Base-by-base conservation (phyloP, 1,284 basidiomycete genomes). In the Rhodotorula mucilaginosa region DNA sequence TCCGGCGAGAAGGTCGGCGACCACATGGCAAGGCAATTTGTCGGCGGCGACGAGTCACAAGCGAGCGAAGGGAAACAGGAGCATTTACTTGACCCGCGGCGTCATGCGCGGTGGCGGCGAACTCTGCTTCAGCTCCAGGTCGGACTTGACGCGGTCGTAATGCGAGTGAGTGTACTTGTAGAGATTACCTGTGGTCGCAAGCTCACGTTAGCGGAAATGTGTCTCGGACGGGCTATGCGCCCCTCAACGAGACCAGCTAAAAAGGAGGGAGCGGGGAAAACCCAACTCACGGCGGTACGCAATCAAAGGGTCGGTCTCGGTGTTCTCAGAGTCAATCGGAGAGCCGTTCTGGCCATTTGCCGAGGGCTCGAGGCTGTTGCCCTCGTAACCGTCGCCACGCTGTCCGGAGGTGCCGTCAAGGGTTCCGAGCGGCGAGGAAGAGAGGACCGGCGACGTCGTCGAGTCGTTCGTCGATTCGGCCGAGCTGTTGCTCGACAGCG, bases 61-160 rank as follows among this genome's bases (percentile, higher is more conserved):
- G 39, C 39, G 10, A 44, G 39, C 39, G 2, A 44, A 13, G 39
- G 39, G 10, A 13, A 12, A 44, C 39, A 12, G 39, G 39, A 44
- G 39, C 39, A 2, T 44, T 44, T 44, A 44, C 12, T 44, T 44
- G 39, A 44, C 39, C 10, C 39, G 39, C 12, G 39, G 39, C 10
- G 39, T 44, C 10, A 44, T 44, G 39, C 39, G 39, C 39, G 39
- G 39, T 44, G 39, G 39, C 39, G 39, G 39, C 39, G 39, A 44
- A 44, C 39, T 44, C 15, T 64, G 21, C 64, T 66, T 68, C 39
- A 31, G 46, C 46, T 72, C 67, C 26, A 72, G 57, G 61, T 69
- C 67, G n/a, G 12, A n/a, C 64, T 72, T 68, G 70, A 72, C 68
- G 44, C 64, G 65, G 46, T 65, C 67, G 64, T 66, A 72, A 12